Conservation (phyloP, 164 flowering plant species). For the Aristolochia contorta region DNA sequence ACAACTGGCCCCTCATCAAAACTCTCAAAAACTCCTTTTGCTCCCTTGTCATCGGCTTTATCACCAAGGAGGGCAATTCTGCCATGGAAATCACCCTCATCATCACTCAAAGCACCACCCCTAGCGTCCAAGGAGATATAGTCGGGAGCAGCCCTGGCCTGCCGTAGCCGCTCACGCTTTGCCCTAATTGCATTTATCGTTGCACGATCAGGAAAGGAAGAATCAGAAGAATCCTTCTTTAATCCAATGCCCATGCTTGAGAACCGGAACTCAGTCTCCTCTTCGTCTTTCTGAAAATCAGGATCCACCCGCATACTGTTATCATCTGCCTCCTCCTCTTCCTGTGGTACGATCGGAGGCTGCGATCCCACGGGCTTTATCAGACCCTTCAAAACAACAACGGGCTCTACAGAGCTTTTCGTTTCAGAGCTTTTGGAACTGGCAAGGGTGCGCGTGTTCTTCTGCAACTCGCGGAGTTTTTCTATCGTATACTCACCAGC, state of each 20-base stretch:
- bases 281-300: conserved; percentile 14
- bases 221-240: conserved; percentile 14
- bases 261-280: conserved; percentile 26
- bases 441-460: conserved; percentile 71
- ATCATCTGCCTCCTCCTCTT: conserved; percentile 2
- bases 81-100: conserved; percentile 73
- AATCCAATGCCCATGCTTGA: conserved; percentile 33
- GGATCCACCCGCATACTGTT: conserved; percentile 19
- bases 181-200: conserved; percentile 66
- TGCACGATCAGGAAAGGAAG: conserved; percentile 54
- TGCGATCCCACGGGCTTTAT: conserved; percentile 37
- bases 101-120: conserved; percentile 78
- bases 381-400: conserved; percentile 61
- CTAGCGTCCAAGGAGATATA: conserved; percentile 76
- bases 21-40: conserved; percentile 69
- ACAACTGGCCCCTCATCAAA: conserved; percentile 27
- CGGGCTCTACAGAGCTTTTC: conserved; percentile 39
- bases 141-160: conserved; percentile 61
- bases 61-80: conserved; percentile 73
- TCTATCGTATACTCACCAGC: conserved; percentile 85
- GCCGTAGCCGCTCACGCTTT: conserved; percentile 61
- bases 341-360: conserved; percentile 3
- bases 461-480: conserved; percentile 76
- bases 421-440: conserved; percentile 21
- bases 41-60: conserved; percentile 22